These are phyloP conservation scores for Centella asiatica DNA, from an alignment of 129 eudicot genomes.

Conservation along the genomic window DNA sequence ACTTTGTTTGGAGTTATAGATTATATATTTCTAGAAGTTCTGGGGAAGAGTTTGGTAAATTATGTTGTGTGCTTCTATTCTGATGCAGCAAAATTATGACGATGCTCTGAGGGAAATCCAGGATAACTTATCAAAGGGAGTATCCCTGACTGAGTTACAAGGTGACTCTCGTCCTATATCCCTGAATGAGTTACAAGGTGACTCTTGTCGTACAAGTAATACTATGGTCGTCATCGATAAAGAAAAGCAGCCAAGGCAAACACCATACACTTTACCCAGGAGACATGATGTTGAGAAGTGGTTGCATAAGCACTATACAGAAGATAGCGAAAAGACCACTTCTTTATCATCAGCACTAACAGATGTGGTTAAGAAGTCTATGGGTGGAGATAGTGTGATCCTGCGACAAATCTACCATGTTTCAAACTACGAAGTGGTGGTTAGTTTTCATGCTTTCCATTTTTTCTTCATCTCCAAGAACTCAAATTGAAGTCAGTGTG, in stretches of 20 bases:
- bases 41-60: background rate
- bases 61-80: background rate
- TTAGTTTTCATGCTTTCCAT: background rate
- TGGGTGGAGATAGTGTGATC: constrained; percentile 14
- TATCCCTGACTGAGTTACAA: constrained; percentile 13
- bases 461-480: too few species aligned
- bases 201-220: background rate
- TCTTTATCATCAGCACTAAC: constrained; percentile 6
- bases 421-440: constrained; percentile 14
- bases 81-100: constrained; percentile 19
- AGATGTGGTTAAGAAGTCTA: constrained; percentile 8
- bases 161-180: background rate
- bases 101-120: constrained; percentile 19
- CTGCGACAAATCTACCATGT: constrained; percentile 13
- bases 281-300: constrained; percentile 18
- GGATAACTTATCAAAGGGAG: constrained; percentile 9
- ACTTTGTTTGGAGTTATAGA: background rate
- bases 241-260: constrained; percentile 9
- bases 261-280: constrained; percentile 6
- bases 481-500: too few species aligned
- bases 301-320: constrained; percentile 15
- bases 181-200: background rate
- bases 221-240: background rate
- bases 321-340: background rate
- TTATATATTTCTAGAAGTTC: background rate